A percentile compares a stretch with the other conserved stretches of the same genome.
phyloP scores from a whole-genome alignment of 1,284 basidiomycete genomes.

The Phylloboletellus chloephorus region DNA sequence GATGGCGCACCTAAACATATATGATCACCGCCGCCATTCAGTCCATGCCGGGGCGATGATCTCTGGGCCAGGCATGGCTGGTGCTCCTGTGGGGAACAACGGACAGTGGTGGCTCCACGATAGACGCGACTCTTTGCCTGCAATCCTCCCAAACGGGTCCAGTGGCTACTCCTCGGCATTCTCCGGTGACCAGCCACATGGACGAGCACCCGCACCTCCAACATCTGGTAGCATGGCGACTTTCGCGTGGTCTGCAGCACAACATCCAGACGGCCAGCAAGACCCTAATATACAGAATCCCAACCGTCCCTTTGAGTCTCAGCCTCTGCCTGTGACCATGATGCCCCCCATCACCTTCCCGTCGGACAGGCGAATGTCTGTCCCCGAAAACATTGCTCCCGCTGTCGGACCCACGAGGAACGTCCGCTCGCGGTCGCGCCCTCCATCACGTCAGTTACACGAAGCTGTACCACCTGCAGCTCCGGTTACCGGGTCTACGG shows the following conservation, averaged over 20 bases:
- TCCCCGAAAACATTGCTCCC: conserved; percentile 50
- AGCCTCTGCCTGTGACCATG: conserved; percentile 38
- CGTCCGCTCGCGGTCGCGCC: conserved; percentile 62
- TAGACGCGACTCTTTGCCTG: conserved; percentile 66
- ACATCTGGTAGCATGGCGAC: conserved; percentile 56
- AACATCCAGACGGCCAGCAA: conserved; percentile 41
- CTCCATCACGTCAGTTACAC: conserved; percentile 58
- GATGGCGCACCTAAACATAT: conserved; percentile 64
- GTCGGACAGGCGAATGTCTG: conserved; percentile 68
- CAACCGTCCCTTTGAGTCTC: conserved; percentile 34
- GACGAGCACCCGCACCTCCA: conserved; percentile 51
- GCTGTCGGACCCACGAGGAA: conserved; percentile 45
- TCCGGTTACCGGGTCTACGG: conserved; percentile 34
- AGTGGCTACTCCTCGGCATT: conserved; percentile 54
- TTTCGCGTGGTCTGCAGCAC: conserved; percentile 65
- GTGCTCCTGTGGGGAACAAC: conserved; percentile 13
- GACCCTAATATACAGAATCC: conserved; percentile 38
- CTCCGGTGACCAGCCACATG: conserved; percentile 61
- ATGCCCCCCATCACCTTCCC: conserved; percentile 55
- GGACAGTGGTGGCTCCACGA: conserved; percentile 55
- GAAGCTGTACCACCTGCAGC: conserved; percentile 36
- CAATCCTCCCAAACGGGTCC: conserved; percentile 59
- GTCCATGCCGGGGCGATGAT: conserved; percentile 53
- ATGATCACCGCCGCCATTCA: conserved; percentile 67
- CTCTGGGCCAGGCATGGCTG: conserved; percentile 26